Percentiles rank a stretch among this genome's conserved stretches.
Conservation (phyloP, 2,329 filamentous ascomycete genomes). For the Ustulina deusta region DNA sequence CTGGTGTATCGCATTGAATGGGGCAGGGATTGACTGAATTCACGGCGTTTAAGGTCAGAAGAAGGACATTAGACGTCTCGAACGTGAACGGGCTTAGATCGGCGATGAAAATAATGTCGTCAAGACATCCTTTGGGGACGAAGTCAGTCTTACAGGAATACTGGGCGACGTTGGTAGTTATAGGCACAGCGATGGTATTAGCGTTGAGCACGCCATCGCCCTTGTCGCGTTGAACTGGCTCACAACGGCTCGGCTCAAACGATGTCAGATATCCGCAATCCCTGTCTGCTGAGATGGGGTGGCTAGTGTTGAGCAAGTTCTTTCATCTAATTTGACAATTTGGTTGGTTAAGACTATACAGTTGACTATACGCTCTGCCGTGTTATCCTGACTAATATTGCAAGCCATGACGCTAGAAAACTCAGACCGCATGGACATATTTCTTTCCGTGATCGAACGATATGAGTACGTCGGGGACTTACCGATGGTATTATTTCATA, state of each 20-base stretch:
- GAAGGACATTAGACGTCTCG: background rate
- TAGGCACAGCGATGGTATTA: conserved; percentile 6
- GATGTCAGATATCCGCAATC: background rate
- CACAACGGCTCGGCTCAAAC: background rate
- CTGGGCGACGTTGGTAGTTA: conserved; percentile 19
- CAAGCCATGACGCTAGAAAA: background rate
- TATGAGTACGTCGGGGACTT: background rate
- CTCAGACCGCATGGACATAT: background rate
- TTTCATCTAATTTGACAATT: background rate
- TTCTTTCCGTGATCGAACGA: background rate
- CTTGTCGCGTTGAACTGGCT: conserved; percentile 6
- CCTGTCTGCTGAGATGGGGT: background rate
- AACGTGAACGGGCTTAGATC: background rate
- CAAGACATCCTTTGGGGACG: background rate
- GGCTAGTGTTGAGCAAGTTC: background rate
- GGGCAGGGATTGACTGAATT: background rate
- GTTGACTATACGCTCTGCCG: background rate
- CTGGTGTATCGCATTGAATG: background rate
- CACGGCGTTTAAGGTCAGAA: background rate
- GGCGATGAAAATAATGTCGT: background rate
- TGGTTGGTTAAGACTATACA: no score
- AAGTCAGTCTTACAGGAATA: background rate
- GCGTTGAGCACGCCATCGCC: conserved; percentile 34
- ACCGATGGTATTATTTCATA: no score
- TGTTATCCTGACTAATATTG: background rate